Evolutionary conservation across 208 protist species (phyloP).

Genomic region (Wallacemonas sp.): DNA sequence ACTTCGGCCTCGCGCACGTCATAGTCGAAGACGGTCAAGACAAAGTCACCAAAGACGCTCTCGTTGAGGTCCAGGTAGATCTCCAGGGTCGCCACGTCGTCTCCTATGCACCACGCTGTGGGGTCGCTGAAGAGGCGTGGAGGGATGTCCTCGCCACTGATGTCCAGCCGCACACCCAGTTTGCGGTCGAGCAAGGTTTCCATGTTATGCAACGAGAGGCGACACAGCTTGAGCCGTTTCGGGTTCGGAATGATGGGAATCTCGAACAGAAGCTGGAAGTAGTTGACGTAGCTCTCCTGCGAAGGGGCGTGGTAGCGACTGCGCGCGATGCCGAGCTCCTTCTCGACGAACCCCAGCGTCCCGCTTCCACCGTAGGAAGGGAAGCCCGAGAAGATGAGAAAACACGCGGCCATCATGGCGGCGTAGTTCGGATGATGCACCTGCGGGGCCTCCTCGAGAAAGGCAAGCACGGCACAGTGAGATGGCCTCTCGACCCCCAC

Average conservation of each 20-base stretch:
- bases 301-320: conserved; percentile 60
- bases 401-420: conserved; percentile 76
- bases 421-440: conserved; percentile 67
- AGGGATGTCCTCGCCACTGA: conserved; percentile 22
- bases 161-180: conserved; percentile 57
- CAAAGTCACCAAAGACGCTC: conserved; percentile 76
- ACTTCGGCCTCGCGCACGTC: conserved; percentile 16
- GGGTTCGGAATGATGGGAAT: conserved; percentile 66
- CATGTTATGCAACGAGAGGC: conserved; percentile 67
- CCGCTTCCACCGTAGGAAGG: conserved; percentile 41
- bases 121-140: conserved; percentile 55
- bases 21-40: conserved; percentile 53
- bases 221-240: conserved; percentile 39
- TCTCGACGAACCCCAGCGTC: conserved; percentile 59
- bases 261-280: conserved; percentile 80
- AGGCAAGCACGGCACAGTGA: conserved; percentile 65
- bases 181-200: conserved; percentile 28
- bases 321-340: conserved; percentile 45
- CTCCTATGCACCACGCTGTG: conserved; percentile 35
- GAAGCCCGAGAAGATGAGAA: conserved; percentile 66
- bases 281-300: conserved; percentile 79
- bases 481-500: not conserved
- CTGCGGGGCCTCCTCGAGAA: conserved; percentile 57
- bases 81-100: conserved; percentile 26
- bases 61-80: conserved; percentile 44